Base-by-base conservation (phyloP, 2,329 filamentous ascomycete species). In the Fusarium anguioides region DNA sequence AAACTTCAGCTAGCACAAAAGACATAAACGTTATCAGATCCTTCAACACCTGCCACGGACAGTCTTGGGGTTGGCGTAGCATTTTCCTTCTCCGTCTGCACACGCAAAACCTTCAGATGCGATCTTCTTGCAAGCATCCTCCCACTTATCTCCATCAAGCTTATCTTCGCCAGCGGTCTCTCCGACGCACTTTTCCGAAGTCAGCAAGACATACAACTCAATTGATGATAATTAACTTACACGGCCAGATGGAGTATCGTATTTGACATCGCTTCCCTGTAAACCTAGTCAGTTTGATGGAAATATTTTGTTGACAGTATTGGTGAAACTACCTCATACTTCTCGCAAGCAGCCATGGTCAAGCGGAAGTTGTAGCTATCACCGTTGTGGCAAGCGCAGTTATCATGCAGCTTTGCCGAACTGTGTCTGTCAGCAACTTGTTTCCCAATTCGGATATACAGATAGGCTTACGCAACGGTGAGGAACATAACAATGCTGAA, bases 81-180 rank as follows among this genome's bases (percentile, higher is more conserved):
- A 71, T 11, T 57, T 71, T 27, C 69, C 69, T 5, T 51, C 23
- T 18, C 69, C 69, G 37, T 71, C 66, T 1, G 69, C 53, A 4
- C 69, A 71, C 1, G 36, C 39, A 17, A 68, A 71, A 2, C 69
- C 69, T 24, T 53, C 44, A 14, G 57, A 26, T 1, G 69, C 66
- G 17, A 66, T 56, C 39, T 71, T 40, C 12, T 36, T 57, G 46
- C 68, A 71, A 4, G 69, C 66, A 6, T 62, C 69, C 51, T 71
- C 69, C 69, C 68, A 71, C 21, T 71, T 24, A 4, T 71, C 59
- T n/a, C 69, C 69, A 2, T 49, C 68, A n/a, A 71, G n/a, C 8
- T 61, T 26, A 3, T 57, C 69, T 7, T 65, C 64, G 2, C 58
- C 21, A 6, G 48, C 14, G 10, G 36, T n/a, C n/a, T n/a, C 44